Evolutionary conservation across 2,329 filamentous ascomycete genomes (phyloP), one percentile per base, ranked within the genome.

Genomic region (Periconia sp.): DNA sequence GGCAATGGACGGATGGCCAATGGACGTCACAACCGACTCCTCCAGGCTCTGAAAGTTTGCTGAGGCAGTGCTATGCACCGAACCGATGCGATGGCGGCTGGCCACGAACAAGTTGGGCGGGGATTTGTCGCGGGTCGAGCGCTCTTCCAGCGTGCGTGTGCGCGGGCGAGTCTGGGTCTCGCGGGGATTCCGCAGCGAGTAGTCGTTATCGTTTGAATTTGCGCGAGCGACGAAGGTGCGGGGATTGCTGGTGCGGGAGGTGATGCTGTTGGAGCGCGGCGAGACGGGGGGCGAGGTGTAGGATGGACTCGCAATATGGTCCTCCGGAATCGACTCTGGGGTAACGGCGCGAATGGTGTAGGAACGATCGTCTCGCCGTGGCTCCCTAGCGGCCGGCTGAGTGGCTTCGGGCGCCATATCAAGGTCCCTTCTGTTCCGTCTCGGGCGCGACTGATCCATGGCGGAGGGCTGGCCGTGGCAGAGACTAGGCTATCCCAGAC

Each of bases 41-140:
- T 72, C 69, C 37, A 69, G 56, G 49, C 62, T 65, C 53, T 77
- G 70, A 35, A 78, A 75, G 36, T 77, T 74, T 34, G 81, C 75
- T 4, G 83, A 80, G 4, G 77, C 72, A 6, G 83, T 78, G 24
- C 85, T 86, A 55, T 86, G 85, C 56, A 89, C 82, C 19, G 87
- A 89, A 36, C 86, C 85, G 30, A 89, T 81, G 37, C 86, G 79
- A 56, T 85, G 81, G 37, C 86, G 80, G 54, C 73, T 77, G 45
- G 83, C 70, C 32, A 68, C 60, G 29, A 69, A 71, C 30, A 73
- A 56, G 33, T 65, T 64, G 22, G 70, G 61, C n/a, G 75, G 70
- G 11, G 69, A 72, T 25, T 58, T 61, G 37, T 75, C 72, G 35
- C 72, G 59, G 7, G 66, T 63, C 6, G 61, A 58, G 17, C 70